phyloP scores from a whole-genome alignment of 768 basidiomycete species.

The Xerocomellus amylosporus region DNA sequence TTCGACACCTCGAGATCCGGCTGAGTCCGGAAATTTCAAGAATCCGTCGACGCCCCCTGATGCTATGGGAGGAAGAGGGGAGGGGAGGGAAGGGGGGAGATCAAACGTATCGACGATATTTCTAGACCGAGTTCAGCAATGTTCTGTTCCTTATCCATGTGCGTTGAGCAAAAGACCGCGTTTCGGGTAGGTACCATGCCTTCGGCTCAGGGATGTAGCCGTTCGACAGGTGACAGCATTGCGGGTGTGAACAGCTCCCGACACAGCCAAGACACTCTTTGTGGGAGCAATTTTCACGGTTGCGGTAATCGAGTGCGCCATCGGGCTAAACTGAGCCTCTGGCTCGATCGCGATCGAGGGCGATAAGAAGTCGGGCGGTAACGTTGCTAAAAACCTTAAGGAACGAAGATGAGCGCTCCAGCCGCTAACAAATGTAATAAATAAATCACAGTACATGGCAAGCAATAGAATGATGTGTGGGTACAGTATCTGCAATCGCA shows the following conservation, averaged over 20 bases:
- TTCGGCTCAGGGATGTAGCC: neutral
- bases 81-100: neutral
- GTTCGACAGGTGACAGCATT: neutral
- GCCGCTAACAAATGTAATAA: neutral
- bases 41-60: constrained; percentile 7
- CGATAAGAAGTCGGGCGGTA: constrained; percentile 1
- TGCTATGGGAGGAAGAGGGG: constrained; percentile 1
- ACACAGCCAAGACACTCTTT: neutral
- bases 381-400: neutral
- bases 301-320: neutral
- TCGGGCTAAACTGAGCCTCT: constrained; percentile 8
- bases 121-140: neutral
- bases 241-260: neutral
- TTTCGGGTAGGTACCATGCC: neutral
- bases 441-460: neutral
- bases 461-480: neutral
- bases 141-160: neutral
- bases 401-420: neutral
- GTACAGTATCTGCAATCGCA: neutral
- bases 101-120: constrained; percentile 2
- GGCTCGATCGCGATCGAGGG: constrained; percentile 21
- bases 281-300: neutral
- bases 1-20: constrained; percentile 22
- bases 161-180: neutral
- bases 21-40: constrained; percentile 14